Evolutionary conservation across 2,329 filamentous ascomycete species (phyloP), one percentile per base, ranked within the genome.

Genomic region (Cytospora schulzeri): DNA sequence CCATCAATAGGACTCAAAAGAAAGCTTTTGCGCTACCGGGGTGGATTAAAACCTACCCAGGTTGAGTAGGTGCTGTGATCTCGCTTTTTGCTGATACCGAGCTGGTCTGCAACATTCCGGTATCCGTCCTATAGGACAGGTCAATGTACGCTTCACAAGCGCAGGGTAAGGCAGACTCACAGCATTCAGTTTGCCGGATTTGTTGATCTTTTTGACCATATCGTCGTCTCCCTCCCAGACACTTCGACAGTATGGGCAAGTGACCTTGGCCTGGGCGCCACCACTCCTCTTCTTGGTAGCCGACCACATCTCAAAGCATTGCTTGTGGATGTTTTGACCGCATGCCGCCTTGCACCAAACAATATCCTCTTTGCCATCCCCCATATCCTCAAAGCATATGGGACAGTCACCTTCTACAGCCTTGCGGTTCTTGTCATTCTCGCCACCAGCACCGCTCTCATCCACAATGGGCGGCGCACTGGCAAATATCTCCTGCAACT

Each of bases 221-320:
- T 76, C 75, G 24, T 78, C 74, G 24, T 82, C 81, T 1, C 76
- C 79, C 68, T 82, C 76, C 87, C 87, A 89, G 1, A 72, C 70
- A 15, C 82, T 83, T 15, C 86, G 82, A 66, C 87, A 89, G 70
- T 85, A 84, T 0, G 87, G 87, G 69, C 87, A 89, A 0, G 85
- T 87, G 19, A 85, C 80, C 19, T 75, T 57, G n/a, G 65, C 55
- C 12, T 62, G 69, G 28, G 14, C 8, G 6, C 71, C 71, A 4
- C 53, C 56, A 2, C 55, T 70, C 69, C 69, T 73, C n/a, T 74
- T 72, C 70, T 83, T 84, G 38, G 79, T 82, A 11, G 73, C 71
- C 0, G 80, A 80, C 84, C 84, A 86, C 71, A 79, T 84, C 68
- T 81, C 76, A 71, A 86, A 84, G 67, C 84, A 87, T 51, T 77